Conservation (phyloP, 371 early-diverging fungal species). For the Scutellospora calospora region DNA sequence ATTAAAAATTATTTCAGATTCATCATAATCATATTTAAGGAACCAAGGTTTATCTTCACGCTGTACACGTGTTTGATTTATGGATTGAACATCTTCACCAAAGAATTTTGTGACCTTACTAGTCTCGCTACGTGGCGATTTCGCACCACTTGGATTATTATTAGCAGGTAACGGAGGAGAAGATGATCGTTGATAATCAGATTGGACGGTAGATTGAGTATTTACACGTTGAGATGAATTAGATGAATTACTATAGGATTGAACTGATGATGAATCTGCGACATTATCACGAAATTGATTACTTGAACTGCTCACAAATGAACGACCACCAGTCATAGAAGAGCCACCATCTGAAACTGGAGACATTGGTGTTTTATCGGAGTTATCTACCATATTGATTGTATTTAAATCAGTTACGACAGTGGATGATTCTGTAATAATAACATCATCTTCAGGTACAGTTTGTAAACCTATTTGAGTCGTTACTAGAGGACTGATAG, state of each 20-base stretch:
- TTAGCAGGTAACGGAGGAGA: not conserved
- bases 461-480: conserved; percentile 5
- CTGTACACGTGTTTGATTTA: conserved; percentile 38
- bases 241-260: not conserved
- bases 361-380: conserved; percentile 28
- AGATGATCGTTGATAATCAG: conserved; percentile 1
- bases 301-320: not conserved
- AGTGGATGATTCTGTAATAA: not conserved
- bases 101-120: conserved; percentile 59
- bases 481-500: not conserved
- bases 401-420: not conserved
- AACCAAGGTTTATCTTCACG: conserved; percentile 60
- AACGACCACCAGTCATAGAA: not conserved
- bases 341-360: not conserved
- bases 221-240: not conserved
- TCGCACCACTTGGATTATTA: not conserved
- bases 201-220: not conserved
- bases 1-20: conserved; percentile 79
- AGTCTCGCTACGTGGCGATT: not conserved
- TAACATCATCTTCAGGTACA: conserved; percentile 40
- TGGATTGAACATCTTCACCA: conserved; percentile 56
- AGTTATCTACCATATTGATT: not conserved
- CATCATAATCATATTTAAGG: conserved; percentile 74
- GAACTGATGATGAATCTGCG: not conserved
- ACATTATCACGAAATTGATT: not conserved